phyloP scores from a whole-genome alignment of 768 basidiomycete genomes.

The Peribolospora kevripleyi region DNA sequence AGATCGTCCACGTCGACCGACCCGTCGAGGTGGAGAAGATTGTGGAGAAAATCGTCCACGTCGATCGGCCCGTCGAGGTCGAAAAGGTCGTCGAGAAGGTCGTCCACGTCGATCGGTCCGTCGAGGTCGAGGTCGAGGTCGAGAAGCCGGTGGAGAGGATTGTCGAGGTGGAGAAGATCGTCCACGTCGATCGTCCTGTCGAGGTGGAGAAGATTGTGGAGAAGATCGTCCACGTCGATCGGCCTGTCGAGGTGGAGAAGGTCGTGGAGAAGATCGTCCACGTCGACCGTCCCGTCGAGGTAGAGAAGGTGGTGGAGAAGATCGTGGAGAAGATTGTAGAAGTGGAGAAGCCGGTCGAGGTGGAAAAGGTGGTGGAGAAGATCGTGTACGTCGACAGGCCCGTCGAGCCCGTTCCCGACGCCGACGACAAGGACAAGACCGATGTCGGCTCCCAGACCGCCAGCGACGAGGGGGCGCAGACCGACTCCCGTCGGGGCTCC shows the following conservation, averaged over 20 bases:
- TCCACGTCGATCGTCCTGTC: slow-evolving; percentile 5
- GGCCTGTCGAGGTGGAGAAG: slow-evolving; percentile 11
- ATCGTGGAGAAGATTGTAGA: slow-evolving; percentile 18
- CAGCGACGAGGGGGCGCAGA: too few species aligned
- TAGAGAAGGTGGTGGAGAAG: slow-evolving; percentile 11
- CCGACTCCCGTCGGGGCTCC: too few species aligned
- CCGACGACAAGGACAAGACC: slow-evolving; percentile 1
- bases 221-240: slow-evolving; percentile 5
- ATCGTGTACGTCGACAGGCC: slow-evolving; percentile 17
- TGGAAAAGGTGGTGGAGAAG: slow-evolving; percentile 16
- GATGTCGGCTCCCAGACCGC: background rate
- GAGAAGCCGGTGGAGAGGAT: slow-evolving; percentile 14
- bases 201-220: slow-evolving; percentile 14
- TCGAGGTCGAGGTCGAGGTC: slow-evolving; percentile 3
- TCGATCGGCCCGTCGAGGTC: slow-evolving; percentile 14
- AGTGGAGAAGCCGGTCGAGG: slow-evolving; percentile 16
- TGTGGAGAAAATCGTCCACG: slow-evolving; percentile 11
- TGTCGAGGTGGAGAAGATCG: slow-evolving; percentile 16
- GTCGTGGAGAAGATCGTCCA: slow-evolving; percentile 13
- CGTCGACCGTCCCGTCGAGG: slow-evolving; percentile 16
- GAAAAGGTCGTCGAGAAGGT: slow-evolving; percentile 6
- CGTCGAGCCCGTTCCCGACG: slow-evolving; percentile 9
- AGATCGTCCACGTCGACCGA: slow-evolving; percentile 6
- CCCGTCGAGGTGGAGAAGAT: slow-evolving; percentile 13
- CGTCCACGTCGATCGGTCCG: slow-evolving; percentile 2